Evolutionary conservation across 1,284 basidiomycete species (phyloP), one percentile per base, ranked within the genome.

Genomic region (Fistulina hepatica): DNA sequence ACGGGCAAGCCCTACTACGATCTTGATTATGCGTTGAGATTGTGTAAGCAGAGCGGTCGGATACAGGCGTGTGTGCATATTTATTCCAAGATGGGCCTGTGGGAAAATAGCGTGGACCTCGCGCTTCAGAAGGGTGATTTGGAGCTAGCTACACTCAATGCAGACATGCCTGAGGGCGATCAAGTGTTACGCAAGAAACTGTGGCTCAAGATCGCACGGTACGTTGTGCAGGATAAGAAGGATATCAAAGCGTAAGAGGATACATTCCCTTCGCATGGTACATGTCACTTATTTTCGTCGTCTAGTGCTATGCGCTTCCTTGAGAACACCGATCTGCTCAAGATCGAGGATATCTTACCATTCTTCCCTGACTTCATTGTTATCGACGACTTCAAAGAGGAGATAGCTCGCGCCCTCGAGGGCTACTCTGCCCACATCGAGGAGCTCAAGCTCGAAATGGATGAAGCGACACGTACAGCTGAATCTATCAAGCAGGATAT

Each of bases 341-440:
- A 97, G 60, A 94, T 99, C 47, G 95, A 99, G 58, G 95, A 99
- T 55, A 94, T 98, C 38, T 64, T 99, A 17, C 95, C 95, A 3
- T 98, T 97, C 77, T 98, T 99, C 77, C 94, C 95, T 2, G 94
- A 98, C 61, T 99, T 99, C 59, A 91, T 94, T 10, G 90, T 98
- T 46, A 97, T 99, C 50, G 95, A 98, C 57, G 93, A 97, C 55
- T 98, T 98, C 73, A 98, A 98, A 59, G 88, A 94, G 50, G 93
- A 98, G 61, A 98, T 98, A 48, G 95, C 94, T 46, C 80, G 81
- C 41, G 95, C 95, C 0, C 66, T 99, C 43, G 95, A 98, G 57
- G 82, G 84, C 4, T 98, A 98, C 55, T 89, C 90, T 24, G 72
- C 81, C 6, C 85, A 91, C 49, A 98, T 98, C 41, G 91, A 94